These are phyloP conservation scores for Fusarium irregulare DNA, from an alignment of 2,329 filamentous ascomycete species.

Conservation along the genomic window DNA sequence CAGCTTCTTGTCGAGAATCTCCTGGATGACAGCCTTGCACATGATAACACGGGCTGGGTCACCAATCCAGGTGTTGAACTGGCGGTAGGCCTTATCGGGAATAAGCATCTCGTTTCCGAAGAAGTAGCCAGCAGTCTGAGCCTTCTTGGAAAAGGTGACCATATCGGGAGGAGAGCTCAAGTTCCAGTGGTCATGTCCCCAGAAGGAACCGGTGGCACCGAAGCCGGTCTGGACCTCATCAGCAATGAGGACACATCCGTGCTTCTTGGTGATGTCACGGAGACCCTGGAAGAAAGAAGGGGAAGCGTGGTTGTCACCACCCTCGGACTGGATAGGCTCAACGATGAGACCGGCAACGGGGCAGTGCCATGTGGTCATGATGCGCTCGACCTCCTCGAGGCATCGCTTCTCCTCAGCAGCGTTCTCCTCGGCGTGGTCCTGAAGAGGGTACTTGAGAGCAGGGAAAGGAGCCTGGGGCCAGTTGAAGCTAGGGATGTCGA, in stretches of 20 bases:
- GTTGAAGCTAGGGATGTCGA: conserved; percentile 89
- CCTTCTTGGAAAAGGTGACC: conserved; percentile 91
- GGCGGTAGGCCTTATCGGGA: conserved; percentile 84
- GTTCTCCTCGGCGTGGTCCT: conserved; percentile 76
- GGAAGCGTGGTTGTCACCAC: conserved; percentile 85
- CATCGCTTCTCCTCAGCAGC: conserved; percentile 76
- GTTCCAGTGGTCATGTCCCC: conserved; percentile 88
- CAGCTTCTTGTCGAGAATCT: conserved; percentile 75
- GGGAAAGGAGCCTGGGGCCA: conserved; percentile 89
- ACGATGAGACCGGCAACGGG: conserved; percentile 79
- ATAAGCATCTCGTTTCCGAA: conserved; percentile 79
- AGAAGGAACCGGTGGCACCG: conserved; percentile 87
- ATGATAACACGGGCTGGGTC: conserved; percentile 81
- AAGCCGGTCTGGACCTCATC: conserved; percentile 87
- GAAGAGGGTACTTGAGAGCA: conserved; percentile 79
- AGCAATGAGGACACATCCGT: conserved; percentile 79
- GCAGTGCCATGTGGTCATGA: conserved; percentile 74
- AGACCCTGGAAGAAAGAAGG: conserved; percentile 82
- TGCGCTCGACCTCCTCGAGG: conserved; percentile 76
- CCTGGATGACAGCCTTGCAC: conserved; percentile 81
- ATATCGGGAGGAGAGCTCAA: conserved; percentile 79
- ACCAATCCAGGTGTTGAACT: conserved; percentile 92
- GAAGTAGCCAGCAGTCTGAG: conserved; percentile 86
- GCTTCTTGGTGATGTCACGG: conserved; percentile 75
- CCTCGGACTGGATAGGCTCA: conserved; percentile 86